These are phyloP conservation scores for Cladosporium austrohemisphaericum DNA, from an alignment of 2,329 filamentous ascomycete genomes.

Conservation along the genomic window DNA sequence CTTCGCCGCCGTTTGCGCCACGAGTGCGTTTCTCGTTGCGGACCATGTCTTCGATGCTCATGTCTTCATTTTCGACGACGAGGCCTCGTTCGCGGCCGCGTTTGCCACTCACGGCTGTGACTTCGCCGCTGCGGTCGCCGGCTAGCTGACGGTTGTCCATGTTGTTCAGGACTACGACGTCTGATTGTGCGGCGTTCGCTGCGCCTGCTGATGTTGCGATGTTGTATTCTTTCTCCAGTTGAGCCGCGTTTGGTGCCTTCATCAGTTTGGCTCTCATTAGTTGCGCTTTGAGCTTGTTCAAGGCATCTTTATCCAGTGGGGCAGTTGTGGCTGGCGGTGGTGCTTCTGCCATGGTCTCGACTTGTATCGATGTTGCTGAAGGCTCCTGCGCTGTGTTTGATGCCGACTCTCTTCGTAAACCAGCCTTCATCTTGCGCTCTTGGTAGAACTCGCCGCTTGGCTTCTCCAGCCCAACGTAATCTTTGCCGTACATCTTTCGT, in stretches of 20 bases:
- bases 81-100: conserved; percentile 78
- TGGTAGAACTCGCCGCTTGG: conserved; percentile 82
- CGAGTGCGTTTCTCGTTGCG: conserved; percentile 85
- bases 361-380: conserved; percentile 41
- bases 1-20: conserved; percentile 65
- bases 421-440: conserved; percentile 64
- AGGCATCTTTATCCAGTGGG: conserved; percentile 66
- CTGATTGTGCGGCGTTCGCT: conserved; percentile 53
- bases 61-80: conserved; percentile 89
- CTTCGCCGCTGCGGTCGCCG: conserved; percentile 68
- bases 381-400: neutral
- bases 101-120: conserved; percentile 72
- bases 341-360: conserved; percentile 56
- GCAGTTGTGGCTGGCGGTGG: conserved; percentile 47
- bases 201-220: conserved; percentile 63
- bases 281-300: conserved; percentile 88
- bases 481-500: conserved; percentile 74
- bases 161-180: conserved; percentile 74
- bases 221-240: conserved; percentile 81
- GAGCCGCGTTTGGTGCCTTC: conserved; percentile 67
- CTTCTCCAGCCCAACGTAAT: conserved; percentile 79
- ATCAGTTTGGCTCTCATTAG: conserved; percentile 94
- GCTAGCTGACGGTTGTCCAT: conserved; percentile 90
- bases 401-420: conserved; percentile 40
- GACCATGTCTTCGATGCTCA: conserved; percentile 96